Evolutionary conservation across 2,329 filamentous ascomycete species (phyloP), one percentile per base, ranked within the genome.

Genomic region (Colletotrichum falcatum): DNA sequence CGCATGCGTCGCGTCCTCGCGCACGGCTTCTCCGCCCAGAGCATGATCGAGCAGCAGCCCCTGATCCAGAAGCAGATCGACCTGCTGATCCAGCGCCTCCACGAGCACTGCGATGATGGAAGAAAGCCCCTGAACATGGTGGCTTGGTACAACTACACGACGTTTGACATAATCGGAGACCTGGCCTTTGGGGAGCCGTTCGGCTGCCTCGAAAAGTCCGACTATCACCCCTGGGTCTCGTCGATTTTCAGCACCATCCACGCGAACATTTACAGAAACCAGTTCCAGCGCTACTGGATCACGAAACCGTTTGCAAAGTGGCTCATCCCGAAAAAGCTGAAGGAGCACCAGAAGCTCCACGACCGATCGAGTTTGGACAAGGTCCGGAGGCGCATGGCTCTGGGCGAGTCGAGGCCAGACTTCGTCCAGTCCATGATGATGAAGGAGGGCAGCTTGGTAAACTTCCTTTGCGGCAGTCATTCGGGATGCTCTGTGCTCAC

Each of bases 111-210:
- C 11, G 60, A 71, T n/a, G 48, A 37, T 6, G 69, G 69, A 9
- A 11, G 16, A 12, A 46, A 48, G 39, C 37, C 65, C 1, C 1
- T 71, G 5, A 65, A 71, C 18, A 56, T 69, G 59, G 69, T 69
- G 2, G 53, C 65, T 3, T 71, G 69, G 69, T 71, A 70, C 70
- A 76, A 75, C 48, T 77, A 60, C 49, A 72, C 73, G 3, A 78
- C 78, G 0, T 79, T 79, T 46, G 78, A 80, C 55, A 72, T 79
- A 11, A 77, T 79, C 20, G 78, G 77, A 14, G 75, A 78, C 48
- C 68, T 79, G 12, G 70, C 73, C 2, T 78, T 79, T 60, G 78
- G 78, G 14, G 75, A 77, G 44, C 66, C 75, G 2, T 80, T 79
- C 51, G 74, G 73, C 14, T 77, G 77, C 44, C 73, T 80, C 2